Base-by-base conservation (phyloP, 1,284 basidiomycete species). In the Pseudozyma flocculosa region DNA sequence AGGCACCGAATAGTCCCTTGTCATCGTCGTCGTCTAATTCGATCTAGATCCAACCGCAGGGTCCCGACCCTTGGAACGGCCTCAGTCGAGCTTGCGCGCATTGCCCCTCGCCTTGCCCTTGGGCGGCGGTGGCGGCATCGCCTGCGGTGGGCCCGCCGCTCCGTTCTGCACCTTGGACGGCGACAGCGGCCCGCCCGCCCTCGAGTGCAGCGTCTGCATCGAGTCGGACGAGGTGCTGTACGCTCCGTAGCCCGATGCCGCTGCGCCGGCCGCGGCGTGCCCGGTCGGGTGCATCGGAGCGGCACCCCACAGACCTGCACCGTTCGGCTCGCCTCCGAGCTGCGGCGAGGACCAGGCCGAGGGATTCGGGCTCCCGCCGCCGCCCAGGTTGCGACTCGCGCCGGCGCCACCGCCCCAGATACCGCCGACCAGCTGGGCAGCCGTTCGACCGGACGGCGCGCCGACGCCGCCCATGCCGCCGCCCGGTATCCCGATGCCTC, bases 361-460 rank as follows among this genome's bases (percentile, higher is more conserved):
- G 14, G 32, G 32, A 13, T 14, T 17, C 11, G 32, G 32, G 15
- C 32, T 34, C 15, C 32, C 32, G 32, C 32, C 14, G 7, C 7
- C 14, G 32, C 32, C 14, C 32, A 5, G 29, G 29, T 29, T n/a
- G n/a, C n/a, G n/a, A n/a, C 26, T 34, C 10, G 10, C 15, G 32
- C 10, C 32, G 4, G 32, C 32, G 32, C 15, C 26, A 7, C 26
- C 32, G 32, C 15, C 14, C 32, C 32, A 68, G 32, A 63, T 61
- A 10, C 61, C 65, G 37, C 57, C 65, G 36, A 68, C 65, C 57
- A 68, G 52, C 22, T 64, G 57, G 21, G 65, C 65, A 4, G 65
- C 65, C 15, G 57, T 51, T 21, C 63, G 57, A 10, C 65, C 54
- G 2, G 55, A 53, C 9, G n/a, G n/a, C n/a, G n/a, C n/a, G n/a